Percentiles rank a stretch among this genome's conserved stretches.
phyloP scores from a whole-genome alignment of 768 basidiomycete species.

The Agaricus subrufescens region DNA sequence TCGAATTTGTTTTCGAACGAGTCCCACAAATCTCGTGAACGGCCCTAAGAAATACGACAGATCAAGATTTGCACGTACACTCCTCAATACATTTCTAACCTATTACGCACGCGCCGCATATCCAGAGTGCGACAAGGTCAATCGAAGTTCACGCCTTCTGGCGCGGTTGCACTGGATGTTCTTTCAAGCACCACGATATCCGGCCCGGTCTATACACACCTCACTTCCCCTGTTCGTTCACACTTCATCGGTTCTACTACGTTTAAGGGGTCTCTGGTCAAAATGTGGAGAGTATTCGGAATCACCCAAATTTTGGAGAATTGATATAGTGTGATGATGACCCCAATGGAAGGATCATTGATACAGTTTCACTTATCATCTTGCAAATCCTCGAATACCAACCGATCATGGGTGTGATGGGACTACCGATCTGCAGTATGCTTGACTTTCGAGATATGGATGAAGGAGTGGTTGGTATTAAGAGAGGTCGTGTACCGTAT shows the following conservation, averaged over 20 bases:
- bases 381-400: conserved; percentile 35
- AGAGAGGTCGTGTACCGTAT: conserved; percentile 62
- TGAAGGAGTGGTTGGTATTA: conserved; percentile 40
- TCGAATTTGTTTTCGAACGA: conserved; percentile 4
- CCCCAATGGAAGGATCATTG: conserved; percentile 37
- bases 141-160: conserved; percentile 87
- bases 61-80: conserved; percentile 75
- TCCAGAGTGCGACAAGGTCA: conserved; percentile 94
- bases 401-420: conserved; percentile 83
- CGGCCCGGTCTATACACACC: conserved; percentile 89
- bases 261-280: conserved; percentile 69
- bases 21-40: conserved; percentile 58
- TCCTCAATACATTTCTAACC: conserved; percentile 64
- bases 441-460: conserved; percentile 54
- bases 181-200: conserved; percentile 57
- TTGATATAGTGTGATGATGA: conserved; percentile 53
- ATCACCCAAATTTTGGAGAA: conserved; percentile 58
- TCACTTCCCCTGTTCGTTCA: conserved; percentile 59
- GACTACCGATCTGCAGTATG: conserved; percentile 85
- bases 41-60: conserved; percentile 89
- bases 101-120: conserved; percentile 81
- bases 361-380: conserved; percentile 63
- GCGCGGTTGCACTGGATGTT: conserved; percentile 77
- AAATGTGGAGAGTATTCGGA: conserved; percentile 66
- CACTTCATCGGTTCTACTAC: conserved; percentile 82